These are phyloP conservation scores for Debaryomycetaceae sp. DNA, from an alignment of 1,139 yeast genomes.

Conservation along the genomic window DNA sequence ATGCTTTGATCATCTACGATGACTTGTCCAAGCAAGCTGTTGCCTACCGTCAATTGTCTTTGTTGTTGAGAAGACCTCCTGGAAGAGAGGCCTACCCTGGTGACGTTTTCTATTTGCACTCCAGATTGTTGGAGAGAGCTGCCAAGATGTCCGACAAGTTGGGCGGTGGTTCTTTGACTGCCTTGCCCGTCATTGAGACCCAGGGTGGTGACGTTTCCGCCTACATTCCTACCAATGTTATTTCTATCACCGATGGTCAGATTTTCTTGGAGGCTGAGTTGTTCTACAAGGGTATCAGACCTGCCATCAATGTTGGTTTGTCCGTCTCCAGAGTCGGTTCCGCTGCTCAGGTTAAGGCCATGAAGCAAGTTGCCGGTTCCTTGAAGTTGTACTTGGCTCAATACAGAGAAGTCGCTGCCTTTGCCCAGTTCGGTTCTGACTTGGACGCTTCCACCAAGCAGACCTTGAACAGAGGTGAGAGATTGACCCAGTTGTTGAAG, in stretches of 20 bases:
- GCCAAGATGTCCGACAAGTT: conserved; percentile 89
- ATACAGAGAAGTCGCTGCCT: conserved; percentile 99
- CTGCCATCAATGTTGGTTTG: conserved; percentile 99
- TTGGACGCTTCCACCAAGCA: conserved; percentile 99
- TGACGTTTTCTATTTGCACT: conserved; percentile 95
- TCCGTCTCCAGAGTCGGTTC: conserved; percentile 99
- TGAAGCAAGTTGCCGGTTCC: conserved; percentile 99
- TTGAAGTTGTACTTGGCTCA: conserved; percentile 99
- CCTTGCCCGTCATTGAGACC: conserved; percentile 94
- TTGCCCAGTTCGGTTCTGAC: conserved; percentile 99
- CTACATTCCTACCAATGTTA: conserved; percentile 94
- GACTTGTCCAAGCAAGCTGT: conserved; percentile 99
- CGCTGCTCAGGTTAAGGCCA: conserved; percentile 99
- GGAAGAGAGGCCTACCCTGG: conserved; percentile 98
- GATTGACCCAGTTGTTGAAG: conserved; percentile 97
- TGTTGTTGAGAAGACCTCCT: conserved; percentile 95
- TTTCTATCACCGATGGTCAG: conserved; percentile 97
- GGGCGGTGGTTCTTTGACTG: conserved; percentile 95
- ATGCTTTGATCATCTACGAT: conserved; percentile 95
- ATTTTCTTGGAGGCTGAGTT: conserved; percentile 99
- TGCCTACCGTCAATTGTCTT: conserved; percentile 99
- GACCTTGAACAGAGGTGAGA: conserved; percentile 99
- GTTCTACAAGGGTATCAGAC: conserved; percentile 99
- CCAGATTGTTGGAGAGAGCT: conserved; percentile 94
- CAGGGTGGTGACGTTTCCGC: conserved; percentile 99